Evolutionary conservation across 2,329 filamentous ascomycete species (phyloP).

Genomic region (Lachnellula suecica): DNA sequence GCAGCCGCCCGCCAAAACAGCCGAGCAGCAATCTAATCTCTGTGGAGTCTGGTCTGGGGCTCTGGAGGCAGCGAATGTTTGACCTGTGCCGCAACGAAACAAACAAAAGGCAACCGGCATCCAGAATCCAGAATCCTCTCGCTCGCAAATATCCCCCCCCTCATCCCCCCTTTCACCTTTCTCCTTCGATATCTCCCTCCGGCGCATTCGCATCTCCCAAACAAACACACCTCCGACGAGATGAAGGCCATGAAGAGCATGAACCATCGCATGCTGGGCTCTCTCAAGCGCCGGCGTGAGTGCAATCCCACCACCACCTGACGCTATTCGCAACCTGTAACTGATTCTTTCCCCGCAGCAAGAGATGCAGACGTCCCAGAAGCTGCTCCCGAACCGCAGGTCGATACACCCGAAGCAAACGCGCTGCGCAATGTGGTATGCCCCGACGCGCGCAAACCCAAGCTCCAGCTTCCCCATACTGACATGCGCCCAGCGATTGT

Average conservation of each 20-base stretch:
- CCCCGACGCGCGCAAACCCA: constrained; percentile 9
- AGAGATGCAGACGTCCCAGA: constrained; percentile 16
- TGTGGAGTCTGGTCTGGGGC: neutral
- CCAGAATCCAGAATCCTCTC: too few species aligned
- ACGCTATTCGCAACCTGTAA: neutral
- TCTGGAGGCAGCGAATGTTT: neutral
- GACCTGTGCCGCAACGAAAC: too few species aligned
- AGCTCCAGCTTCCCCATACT: constrained; percentile 1
- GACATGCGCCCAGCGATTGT: constrained; percentile 58
- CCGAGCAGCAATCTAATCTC: neutral
- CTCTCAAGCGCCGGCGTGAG: constrained; percentile 31
- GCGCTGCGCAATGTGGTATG: constrained; percentile 66
- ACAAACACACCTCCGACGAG: constrained; percentile 30
- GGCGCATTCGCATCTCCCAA: neutral
- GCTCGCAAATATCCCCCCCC: too few species aligned
- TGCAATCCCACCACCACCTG: constrained; percentile 1
- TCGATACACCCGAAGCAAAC: constrained; percentile 66
- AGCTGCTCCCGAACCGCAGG: constrained; percentile 27
- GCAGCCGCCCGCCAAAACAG: too few species aligned
- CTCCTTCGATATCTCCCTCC: too few species aligned
- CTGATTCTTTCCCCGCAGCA: constrained; percentile 2
- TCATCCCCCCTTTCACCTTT: too few species aligned
- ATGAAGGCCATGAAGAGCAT: constrained; percentile 37
- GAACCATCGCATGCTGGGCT: constrained; percentile 33
- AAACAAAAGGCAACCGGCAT: too few species aligned